A percentile compares a stretch with the other conserved stretches of the same genome.
Evolutionary conservation across 2,329 filamentous ascomycete species (phyloP).

Genomic region (Fusarium begoniae): DNA sequence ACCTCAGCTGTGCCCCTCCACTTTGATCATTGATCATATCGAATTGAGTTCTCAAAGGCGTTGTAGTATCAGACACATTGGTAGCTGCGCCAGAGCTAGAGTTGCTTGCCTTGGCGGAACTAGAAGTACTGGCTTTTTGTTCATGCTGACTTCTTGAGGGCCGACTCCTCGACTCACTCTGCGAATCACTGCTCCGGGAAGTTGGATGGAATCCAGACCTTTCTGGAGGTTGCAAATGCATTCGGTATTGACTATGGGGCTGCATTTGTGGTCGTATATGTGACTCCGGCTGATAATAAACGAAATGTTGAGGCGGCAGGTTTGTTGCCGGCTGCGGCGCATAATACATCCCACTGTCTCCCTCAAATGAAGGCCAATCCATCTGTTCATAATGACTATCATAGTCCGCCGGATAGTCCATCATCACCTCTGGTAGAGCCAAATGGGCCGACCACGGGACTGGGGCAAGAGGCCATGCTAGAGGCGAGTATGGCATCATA

Average conservation of each 20-base stretch:
- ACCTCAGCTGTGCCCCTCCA: not conserved
- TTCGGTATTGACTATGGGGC: not conserved
- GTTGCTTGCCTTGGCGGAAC: not conserved
- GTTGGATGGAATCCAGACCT: not conserved
- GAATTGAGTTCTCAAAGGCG: not conserved
- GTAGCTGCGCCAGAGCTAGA: not conserved
- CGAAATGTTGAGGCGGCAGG: not conserved
- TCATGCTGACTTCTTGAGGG: not conserved
- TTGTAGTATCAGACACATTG: not conserved
- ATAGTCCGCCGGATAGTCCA: not conserved
- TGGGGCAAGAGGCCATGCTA: constrained; percentile 13
- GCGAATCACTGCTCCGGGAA: not conserved
- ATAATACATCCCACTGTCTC: not conserved
- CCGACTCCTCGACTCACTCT: not conserved
- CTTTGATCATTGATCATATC: constrained; percentile 9
- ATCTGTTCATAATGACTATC: not conserved
- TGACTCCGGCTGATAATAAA: not conserved
- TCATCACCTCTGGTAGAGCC: not conserved
- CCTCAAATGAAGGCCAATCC: not conserved
- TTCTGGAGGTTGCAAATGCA: not conserved
- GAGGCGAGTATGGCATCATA: constrained; percentile 6
- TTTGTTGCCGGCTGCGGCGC: not conserved
- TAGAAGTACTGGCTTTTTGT: not conserved
- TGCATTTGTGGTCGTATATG: not conserved
- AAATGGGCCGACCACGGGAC: not conserved